These are phyloP conservation scores for Sporobolus alterniflorus DNA, from an alignment of 202 grass and related monocot species.

Conservation along the genomic window DNA sequence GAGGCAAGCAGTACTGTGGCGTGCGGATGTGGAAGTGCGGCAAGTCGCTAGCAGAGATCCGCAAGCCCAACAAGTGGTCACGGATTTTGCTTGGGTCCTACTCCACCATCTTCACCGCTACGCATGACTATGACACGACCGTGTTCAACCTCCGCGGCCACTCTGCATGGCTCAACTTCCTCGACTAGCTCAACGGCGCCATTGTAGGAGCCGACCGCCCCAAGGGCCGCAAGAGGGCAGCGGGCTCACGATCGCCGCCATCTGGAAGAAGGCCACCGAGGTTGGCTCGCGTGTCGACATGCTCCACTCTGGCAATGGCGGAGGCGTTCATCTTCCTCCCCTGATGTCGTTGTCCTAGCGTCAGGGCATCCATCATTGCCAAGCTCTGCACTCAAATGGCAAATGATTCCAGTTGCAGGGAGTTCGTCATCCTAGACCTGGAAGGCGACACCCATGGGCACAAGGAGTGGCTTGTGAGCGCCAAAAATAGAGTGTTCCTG, in stretches of 20 bases:
- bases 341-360: no score
- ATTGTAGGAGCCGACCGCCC: background rate
- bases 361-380: no score
- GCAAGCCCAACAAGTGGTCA: slow-evolving; percentile 91
- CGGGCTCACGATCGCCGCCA: slow-evolving; percentile 65
- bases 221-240: background rate
- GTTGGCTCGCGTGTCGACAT: slow-evolving; percentile 92
- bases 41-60: slow-evolving; percentile 96
- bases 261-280: slow-evolving; percentile 93
- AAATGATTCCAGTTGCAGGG: no score
- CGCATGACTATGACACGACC: slow-evolving; percentile 87
- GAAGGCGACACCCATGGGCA: no score
- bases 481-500: no score
- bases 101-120: slow-evolving; percentile 76
- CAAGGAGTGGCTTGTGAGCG: no score
- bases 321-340: no score
- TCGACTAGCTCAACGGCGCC: slow-evolving; percentile 71
- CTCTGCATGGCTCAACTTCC: slow-evolving; percentile 96
- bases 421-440: no score
- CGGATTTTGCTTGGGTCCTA: slow-evolving; percentile 98
- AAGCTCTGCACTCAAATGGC: no score
- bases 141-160: slow-evolving; percentile 92
- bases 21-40: slow-evolving; percentile 98
- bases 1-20: slow-evolving; percentile 68
- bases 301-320: slow-evolving; percentile 50